phyloP scores from a whole-genome alignment of 2,329 filamentous ascomycete species.

The Aspergillus oerlinghausenensis region DNA sequence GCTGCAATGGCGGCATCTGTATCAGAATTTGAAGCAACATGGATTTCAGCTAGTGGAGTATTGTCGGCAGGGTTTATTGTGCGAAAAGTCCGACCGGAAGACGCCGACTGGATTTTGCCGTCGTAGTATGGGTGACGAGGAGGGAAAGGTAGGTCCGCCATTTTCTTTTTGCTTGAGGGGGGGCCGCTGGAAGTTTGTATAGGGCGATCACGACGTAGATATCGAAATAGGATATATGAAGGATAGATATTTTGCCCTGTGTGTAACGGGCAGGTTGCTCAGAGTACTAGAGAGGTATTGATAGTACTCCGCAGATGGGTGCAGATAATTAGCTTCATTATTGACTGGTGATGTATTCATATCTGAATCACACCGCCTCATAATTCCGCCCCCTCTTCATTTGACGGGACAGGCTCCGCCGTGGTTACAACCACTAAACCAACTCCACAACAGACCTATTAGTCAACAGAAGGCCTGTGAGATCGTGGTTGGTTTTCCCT shows the following conservation, averaged over 20 bases:
- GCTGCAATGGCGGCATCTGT: slow-evolving; percentile 69
- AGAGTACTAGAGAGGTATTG: not conserved
- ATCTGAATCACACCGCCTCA: not conserved
- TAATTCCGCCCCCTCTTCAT: not conserved
- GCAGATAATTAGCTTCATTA: not conserved
- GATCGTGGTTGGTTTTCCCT: not conserved
- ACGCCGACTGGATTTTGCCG: slow-evolving; percentile 61
- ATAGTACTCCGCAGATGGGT: too few relatives aligned
- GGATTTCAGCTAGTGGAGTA: slow-evolving; percentile 64
- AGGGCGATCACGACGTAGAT: slow-evolving; percentile 8
- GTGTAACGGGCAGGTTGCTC: not conserved
- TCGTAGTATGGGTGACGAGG: slow-evolving; percentile 68
- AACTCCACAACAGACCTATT: not conserved
- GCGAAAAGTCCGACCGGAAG: slow-evolving; percentile 60
- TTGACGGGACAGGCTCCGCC: not conserved
- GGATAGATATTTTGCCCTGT: not conserved
- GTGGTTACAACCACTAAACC: not conserved
- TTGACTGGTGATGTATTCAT: not conserved
- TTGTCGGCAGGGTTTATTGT: slow-evolving; percentile 71
- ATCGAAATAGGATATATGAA: not conserved
- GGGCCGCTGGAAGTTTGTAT: slow-evolving; percentile 20
- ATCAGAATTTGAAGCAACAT: slow-evolving; percentile 62
- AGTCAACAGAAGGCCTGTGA: not conserved
- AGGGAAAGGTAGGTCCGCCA: slow-evolving; percentile 38
- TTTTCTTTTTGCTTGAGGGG: slow-evolving; percentile 10